Percentiles rank a stretch among this genome's conserved stretches.
Evolutionary conservation across 768 basidiomycete species (phyloP).

Genomic region (Aureoboletus auriporus): DNA sequence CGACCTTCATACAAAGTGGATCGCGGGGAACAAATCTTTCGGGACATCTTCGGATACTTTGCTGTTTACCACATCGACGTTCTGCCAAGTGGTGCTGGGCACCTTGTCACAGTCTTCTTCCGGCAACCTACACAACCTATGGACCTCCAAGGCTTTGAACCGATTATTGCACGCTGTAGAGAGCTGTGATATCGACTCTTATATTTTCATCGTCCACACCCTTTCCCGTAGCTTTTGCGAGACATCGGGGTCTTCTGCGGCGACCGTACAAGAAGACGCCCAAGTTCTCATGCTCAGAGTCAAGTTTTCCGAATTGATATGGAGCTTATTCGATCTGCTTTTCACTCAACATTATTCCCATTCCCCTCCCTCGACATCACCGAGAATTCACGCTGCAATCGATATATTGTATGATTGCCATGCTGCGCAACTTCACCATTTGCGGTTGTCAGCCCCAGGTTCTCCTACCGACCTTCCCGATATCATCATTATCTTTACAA

Average conservation of each 20-base stretch:
- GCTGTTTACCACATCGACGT: conserved; percentile 26
- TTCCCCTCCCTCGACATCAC: neutral
- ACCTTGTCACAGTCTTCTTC: conserved; percentile 18
- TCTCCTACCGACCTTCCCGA: conserved; percentile 21
- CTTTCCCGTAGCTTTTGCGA: conserved; percentile 23
- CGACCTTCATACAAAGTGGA: conserved; percentile 42
- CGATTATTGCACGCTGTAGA: conserved; percentile 33
- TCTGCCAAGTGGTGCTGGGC: conserved; percentile 20
- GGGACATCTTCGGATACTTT: neutral
- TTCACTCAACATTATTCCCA: conserved; percentile 3
- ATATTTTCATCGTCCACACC: conserved; percentile 28
- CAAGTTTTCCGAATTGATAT: conserved; percentile 21
- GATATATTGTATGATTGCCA: conserved; percentile 27
- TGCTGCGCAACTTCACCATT: conserved; percentile 15
- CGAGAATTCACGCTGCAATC: conserved; percentile 12
- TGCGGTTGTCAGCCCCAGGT: conserved; percentile 4
- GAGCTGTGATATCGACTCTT: conserved; percentile 29
- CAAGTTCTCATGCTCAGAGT: conserved; percentile 9
- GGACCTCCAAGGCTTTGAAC: conserved; percentile 41
- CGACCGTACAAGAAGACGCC: neutral
- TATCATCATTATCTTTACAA: conserved; percentile 18
- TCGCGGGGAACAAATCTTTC: conserved; percentile 6
- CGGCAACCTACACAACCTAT: conserved; percentile 34
- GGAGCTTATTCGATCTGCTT: conserved; percentile 21
- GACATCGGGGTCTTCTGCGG: neutral